phyloP scores from a whole-genome alignment of 139 green algal species.

The Coelastrella sp. region DNA sequence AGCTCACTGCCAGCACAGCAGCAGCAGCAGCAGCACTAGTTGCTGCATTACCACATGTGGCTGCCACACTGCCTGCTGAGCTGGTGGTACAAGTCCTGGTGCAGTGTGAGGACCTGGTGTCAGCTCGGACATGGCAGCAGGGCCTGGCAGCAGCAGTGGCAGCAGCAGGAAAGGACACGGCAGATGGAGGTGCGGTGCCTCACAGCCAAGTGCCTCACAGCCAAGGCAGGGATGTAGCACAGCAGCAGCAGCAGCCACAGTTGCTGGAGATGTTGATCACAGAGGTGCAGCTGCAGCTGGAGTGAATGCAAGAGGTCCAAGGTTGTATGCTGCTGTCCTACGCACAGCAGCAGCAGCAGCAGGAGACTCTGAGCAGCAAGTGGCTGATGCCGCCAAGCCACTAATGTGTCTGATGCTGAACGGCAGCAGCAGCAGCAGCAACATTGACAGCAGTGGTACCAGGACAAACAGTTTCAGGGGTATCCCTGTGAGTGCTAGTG shows the following conservation, averaged over 20 bases:
- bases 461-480: neutral
- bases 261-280: neutral
- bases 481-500: neutral
- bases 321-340: too few species aligned
- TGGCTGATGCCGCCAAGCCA: neutral
- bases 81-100: neutral
- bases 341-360: neutral
- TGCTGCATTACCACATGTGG: neutral
- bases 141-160: neutral
- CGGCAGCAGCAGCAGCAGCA: conserved; percentile 29
- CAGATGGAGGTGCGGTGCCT: too few species aligned
- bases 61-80: neutral
- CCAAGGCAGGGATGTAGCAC: too few species aligned
- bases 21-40: conserved; percentile 1
- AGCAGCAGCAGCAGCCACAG: conserved; percentile 27
- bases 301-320: conserved; percentile 19
- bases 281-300: conserved; percentile 36
- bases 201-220: too few species aligned
- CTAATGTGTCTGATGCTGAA: conserved; percentile 30
- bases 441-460: neutral
- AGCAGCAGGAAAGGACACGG: neutral
- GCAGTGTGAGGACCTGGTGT: neutral
- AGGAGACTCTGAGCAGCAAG: neutral
- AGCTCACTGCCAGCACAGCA: neutral
- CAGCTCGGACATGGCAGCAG: neutral